Conservation (phyloP, 805 yeast species). For the Metschnikowia orientalis region DNA sequence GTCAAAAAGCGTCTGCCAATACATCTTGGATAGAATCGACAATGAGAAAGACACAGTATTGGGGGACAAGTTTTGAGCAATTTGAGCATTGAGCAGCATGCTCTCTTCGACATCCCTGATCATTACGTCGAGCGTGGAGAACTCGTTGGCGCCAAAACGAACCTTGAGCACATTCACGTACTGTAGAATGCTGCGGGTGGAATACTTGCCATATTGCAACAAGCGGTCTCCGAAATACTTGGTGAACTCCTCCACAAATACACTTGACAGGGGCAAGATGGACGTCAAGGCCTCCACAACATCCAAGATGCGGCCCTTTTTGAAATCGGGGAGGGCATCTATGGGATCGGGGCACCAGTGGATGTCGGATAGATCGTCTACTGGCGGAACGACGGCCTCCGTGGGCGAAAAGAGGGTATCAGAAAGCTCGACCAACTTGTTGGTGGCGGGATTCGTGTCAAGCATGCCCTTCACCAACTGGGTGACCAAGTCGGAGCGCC, state of each 20-base stretch:
- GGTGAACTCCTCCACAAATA: slow-evolving; percentile 63
- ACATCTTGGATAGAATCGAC: slow-evolving; percentile 66
- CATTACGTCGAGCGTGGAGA: slow-evolving; percentile 80
- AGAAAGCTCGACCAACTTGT: slow-evolving; percentile 50
- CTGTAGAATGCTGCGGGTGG: slow-evolving; percentile 34
- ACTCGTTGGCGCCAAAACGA: slow-evolving; percentile 62
- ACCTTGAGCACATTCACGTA: slow-evolving; percentile 53
- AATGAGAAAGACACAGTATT: slow-evolving; percentile 1
- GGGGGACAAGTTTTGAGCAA: slow-evolving; percentile 17
- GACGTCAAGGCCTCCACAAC: slow-evolving; percentile 68
- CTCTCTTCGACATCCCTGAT: slow-evolving; percentile 64
- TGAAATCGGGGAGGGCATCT: slow-evolving; percentile 85
- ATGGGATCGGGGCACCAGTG: slow-evolving; percentile 84
- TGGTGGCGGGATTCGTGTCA: slow-evolving; percentile 34
- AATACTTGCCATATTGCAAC: slow-evolving; percentile 39
- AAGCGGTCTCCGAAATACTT: slow-evolving; percentile 55
- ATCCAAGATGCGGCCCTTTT: slow-evolving; percentile 56
- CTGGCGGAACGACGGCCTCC: slow-evolving; percentile 6
- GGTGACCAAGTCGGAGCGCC: slow-evolving; percentile 67
- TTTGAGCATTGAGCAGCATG: slow-evolving; percentile 38
- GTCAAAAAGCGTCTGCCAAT: slow-evolving; percentile 66
- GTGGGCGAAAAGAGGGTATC: slow-evolving; percentile 41
- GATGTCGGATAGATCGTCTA: slow-evolving; percentile 44
- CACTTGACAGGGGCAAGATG: slow-evolving; percentile 64
- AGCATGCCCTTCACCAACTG: slow-evolving; percentile 71